A percentile compares a stretch with the other conserved stretches of the same genome.
phyloP scores from a whole-genome alignment of 2,329 filamentous ascomycete genomes.

The Nemania sp. region DNA sequence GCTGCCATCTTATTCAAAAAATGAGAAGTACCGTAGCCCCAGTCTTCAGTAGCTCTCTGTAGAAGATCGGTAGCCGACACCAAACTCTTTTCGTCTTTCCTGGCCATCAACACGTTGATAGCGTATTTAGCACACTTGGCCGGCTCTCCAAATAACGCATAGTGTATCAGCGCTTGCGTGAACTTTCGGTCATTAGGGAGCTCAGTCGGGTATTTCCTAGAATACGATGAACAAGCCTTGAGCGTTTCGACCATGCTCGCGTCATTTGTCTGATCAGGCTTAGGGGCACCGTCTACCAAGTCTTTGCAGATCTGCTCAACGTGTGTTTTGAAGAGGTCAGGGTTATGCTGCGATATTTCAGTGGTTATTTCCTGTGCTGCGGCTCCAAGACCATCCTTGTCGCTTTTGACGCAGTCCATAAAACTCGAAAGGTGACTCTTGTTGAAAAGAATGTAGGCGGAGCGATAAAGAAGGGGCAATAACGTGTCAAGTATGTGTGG shows the following conservation, averaged over 20 bases:
- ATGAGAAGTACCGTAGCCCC: slow-evolving; percentile 71
- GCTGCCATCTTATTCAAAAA: slow-evolving; percentile 77
- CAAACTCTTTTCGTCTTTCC: slow-evolving; percentile 71
- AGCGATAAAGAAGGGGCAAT: slow-evolving; percentile 80
- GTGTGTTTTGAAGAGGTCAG: slow-evolving; percentile 89
- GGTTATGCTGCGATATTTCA: slow-evolving; percentile 87
- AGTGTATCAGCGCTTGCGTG: slow-evolving; percentile 77
- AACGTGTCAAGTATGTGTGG: slow-evolving; percentile 77
- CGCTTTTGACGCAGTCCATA: slow-evolving; percentile 82
- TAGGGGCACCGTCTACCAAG: slow-evolving; percentile 79
- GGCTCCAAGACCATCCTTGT: slow-evolving; percentile 76
- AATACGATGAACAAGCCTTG: slow-evolving; percentile 92
- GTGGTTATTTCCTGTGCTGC: slow-evolving; percentile 88
- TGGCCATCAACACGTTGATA: slow-evolving; percentile 83
- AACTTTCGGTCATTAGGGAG: slow-evolving; percentile 83
- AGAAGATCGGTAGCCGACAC: slow-evolving; percentile 85
- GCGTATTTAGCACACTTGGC: slow-evolving; percentile 90
- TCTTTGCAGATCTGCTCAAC: slow-evolving; percentile 89
- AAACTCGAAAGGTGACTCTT: slow-evolving; percentile 90
- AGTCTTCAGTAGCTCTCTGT: slow-evolving; percentile 73
- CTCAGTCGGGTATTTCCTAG: slow-evolving; percentile 81
- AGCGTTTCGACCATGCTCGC: slow-evolving; percentile 82
- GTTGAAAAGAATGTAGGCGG: slow-evolving; percentile 87
- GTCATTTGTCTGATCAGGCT: slow-evolving; percentile 68
- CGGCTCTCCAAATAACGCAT: slow-evolving; percentile 80